phyloP scores from a whole-genome alignment of 345 rosid genomes.

The Firmiana major region DNA sequence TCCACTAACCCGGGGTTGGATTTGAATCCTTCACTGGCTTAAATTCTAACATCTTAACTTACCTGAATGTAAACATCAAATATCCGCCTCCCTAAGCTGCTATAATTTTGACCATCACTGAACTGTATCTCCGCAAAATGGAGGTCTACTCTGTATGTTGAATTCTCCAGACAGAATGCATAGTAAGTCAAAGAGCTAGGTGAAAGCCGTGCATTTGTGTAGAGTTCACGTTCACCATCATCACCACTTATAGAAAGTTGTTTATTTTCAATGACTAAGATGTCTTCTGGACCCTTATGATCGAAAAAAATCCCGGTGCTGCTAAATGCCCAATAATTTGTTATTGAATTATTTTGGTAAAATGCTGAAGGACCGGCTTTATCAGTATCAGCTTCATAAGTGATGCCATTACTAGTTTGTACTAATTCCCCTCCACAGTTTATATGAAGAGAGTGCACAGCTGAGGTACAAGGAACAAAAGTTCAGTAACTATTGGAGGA shows the following conservation, averaged over 20 bases:
- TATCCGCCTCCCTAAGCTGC: conserved; percentile 49
- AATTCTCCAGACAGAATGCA: conserved; percentile 41
- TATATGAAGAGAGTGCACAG: conserved; percentile 23
- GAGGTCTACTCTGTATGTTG: conserved; percentile 51
- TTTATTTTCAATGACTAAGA: conserved; percentile 6
- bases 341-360: not conserved
- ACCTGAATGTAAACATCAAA: conserved; percentile 79
- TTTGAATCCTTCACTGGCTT: no score
- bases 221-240: conserved; percentile 13
- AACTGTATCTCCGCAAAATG: conserved; percentile 75
- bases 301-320: conserved; percentile 51
- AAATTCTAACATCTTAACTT: not conserved
- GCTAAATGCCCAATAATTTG: conserved; percentile 48
- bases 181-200: conserved; percentile 52
- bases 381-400: conserved; percentile 29
- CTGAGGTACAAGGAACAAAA: conserved; percentile 23
- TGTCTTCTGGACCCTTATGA: conserved; percentile 25
- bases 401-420: conserved; percentile 12
- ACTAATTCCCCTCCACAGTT: conserved; percentile 47
- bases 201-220: conserved; percentile 47
- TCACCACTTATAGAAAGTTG: conserved; percentile 19
- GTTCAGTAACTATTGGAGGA: not conserved
- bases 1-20: no score
- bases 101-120: conserved; percentile 27
- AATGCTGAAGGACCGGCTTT: conserved; percentile 39